A percentile compares a stretch with the other conserved stretches of the same genome.
Evolutionary conservation across 208 protist species (phyloP).

Genomic region (Crithidia bombi): DNA sequence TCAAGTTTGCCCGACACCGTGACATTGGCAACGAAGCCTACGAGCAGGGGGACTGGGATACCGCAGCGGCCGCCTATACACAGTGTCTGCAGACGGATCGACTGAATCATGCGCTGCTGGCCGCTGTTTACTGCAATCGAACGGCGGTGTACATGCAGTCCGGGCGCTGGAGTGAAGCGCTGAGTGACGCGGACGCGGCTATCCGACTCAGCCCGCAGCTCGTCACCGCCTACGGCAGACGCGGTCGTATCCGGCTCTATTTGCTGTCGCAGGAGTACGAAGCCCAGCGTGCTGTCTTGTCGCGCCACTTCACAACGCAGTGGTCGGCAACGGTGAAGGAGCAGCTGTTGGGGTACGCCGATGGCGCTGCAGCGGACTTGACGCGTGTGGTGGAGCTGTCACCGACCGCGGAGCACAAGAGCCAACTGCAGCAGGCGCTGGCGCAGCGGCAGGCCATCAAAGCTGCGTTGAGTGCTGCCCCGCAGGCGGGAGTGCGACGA

Average conservation of each 20-base stretch:
- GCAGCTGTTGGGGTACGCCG: constrained; percentile 41
- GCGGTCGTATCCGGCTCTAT: constrained; percentile 66
- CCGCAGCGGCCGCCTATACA: constrained; percentile 65
- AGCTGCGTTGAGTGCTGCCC: constrained; percentile 3
- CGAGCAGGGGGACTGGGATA: constrained; percentile 51
- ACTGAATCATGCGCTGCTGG: constrained; percentile 64
- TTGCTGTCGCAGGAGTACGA: constrained; percentile 39
- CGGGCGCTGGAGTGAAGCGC: constrained; percentile 58
- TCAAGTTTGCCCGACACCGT: constrained; percentile 62
- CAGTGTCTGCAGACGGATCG: constrained; percentile 66
- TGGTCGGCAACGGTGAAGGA: constrained; percentile 30
- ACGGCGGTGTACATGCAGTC: constrained; percentile 82
- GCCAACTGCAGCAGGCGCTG: constrained; percentile 32
- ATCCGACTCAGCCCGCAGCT: constrained; percentile 57
- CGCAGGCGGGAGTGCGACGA: background rate
- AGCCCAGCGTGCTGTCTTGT: constrained; percentile 20
- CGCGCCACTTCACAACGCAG: constrained; percentile 20
- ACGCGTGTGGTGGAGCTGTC: constrained; percentile 42
- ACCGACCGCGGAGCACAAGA: constrained; percentile 42
- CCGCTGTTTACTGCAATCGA: constrained; percentile 80
- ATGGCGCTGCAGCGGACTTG: constrained; percentile 66
- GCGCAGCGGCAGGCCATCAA: constrained; percentile 30
- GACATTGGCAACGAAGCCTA: constrained; percentile 81
- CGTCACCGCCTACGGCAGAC: constrained; percentile 61
- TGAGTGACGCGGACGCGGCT: constrained; percentile 50